phyloP scores from a whole-genome alignment of 2,329 filamentous ascomycete species.

The Aspergillus terreus region DNA sequence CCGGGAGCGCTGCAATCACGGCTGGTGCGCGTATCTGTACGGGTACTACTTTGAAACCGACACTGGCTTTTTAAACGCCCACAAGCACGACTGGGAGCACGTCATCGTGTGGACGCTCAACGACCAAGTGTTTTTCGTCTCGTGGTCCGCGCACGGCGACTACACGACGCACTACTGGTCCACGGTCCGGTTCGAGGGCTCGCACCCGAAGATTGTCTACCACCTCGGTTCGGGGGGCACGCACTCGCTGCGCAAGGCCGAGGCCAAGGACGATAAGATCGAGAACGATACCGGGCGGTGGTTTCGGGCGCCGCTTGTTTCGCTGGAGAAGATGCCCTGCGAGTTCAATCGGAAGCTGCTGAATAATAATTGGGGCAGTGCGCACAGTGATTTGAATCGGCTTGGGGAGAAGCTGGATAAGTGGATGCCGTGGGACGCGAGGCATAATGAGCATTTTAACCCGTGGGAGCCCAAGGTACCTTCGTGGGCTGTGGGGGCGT shows the following conservation, averaged over 20 bases:
- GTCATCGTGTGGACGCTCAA: constrained; percentile 5
- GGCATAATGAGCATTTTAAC: constrained; percentile 6
- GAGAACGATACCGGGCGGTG: constrained; percentile 2
- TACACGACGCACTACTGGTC: constrained; percentile 3
- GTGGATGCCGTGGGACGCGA: constrained; percentile 8
- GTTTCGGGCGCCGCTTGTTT: constrained; percentile 1
- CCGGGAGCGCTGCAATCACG: constrained; percentile 7
- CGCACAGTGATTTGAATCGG: constrained; percentile 3
- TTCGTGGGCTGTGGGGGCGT: background rate
- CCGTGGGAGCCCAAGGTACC: constrained; percentile 4
- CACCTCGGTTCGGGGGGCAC: constrained; percentile 4
- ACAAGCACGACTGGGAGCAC: constrained; percentile 6
- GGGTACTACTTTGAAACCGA: constrained; percentile 7
- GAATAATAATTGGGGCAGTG: constrained; percentile 4
- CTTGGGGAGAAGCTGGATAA: constrained; percentile 4
- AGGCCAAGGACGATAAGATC: background rate
- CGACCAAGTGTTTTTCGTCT: constrained; percentile 4
- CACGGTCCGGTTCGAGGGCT: constrained; percentile 1
- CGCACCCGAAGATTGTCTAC: constrained; percentile 7
- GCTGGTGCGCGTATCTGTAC: constrained; percentile 7
- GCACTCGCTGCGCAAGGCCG: constrained; percentile 6
- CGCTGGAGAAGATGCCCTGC: constrained; percentile 3
- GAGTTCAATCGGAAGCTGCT: constrained; percentile 2
- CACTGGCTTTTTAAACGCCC: background rate
- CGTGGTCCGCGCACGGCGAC: constrained; percentile 4